phyloP scores from a whole-genome alignment of 1,284 basidiomycete genomes.

The Vanrija pseudolonga region DNA sequence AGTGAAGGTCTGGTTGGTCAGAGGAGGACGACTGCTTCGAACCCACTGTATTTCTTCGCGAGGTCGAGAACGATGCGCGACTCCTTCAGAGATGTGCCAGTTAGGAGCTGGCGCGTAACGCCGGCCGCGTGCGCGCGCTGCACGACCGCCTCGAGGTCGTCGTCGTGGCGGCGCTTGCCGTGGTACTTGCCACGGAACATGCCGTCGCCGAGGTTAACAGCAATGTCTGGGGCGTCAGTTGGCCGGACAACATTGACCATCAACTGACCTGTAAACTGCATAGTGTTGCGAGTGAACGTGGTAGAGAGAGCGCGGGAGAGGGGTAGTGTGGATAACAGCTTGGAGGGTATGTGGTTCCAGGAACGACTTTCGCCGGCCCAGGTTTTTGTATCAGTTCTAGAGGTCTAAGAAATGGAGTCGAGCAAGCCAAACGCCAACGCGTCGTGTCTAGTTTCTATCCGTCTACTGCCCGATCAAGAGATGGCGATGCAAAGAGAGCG shows the following conservation, averaged over 20 bases:
- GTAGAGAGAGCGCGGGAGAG: neutral
- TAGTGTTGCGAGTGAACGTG: neutral
- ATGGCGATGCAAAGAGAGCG: too few relatives aligned
- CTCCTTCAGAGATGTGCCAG: constrained; percentile 70
- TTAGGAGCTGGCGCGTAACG: constrained; percentile 74
- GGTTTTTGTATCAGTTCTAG: too few relatives aligned
- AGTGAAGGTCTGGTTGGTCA: constrained; percentile 58
- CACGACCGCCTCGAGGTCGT: constrained; percentile 66
- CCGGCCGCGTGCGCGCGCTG: constrained; percentile 62
- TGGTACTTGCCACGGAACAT: constrained; percentile 53
- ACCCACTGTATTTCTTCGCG: constrained; percentile 59
- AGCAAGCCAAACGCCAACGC: too few relatives aligned
- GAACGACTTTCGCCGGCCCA: too few relatives aligned
- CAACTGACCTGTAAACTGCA: neutral
- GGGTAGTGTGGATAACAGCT: too few relatives aligned
- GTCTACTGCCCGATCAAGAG: too few relatives aligned
- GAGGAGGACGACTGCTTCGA: neutral
- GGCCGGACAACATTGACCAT: neutral
- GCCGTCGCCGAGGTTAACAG: constrained; percentile 53
- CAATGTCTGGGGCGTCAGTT: constrained; percentile 48
- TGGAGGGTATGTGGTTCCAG: too few relatives aligned
- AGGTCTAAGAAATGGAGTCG: too few relatives aligned
- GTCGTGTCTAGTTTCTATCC: too few relatives aligned
- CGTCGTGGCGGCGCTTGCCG: constrained; percentile 53
- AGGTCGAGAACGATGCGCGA: constrained; percentile 62